phyloP scores from a whole-genome alignment of 495 filamentous ascomycete species.

The Acidomyces sp. region DNA sequence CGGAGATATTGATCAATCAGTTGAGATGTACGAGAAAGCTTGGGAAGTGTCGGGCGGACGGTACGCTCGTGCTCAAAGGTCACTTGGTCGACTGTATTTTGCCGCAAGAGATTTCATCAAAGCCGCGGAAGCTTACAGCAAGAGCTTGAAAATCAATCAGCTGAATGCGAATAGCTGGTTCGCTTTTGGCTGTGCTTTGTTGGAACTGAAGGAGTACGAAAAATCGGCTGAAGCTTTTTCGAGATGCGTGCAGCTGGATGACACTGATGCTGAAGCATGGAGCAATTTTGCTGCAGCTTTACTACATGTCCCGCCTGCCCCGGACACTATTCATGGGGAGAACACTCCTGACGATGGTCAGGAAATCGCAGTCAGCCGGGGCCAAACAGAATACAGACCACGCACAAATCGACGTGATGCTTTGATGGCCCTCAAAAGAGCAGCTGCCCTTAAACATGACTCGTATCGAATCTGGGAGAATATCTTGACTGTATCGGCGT shows the following conservation, averaged over 20 bases:
- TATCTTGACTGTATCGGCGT: constrained; percentile 69
- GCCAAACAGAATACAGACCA: constrained; percentile 29
- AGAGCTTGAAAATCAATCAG: constrained; percentile 63
- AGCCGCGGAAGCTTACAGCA: constrained; percentile 63
- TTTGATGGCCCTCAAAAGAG: constrained; percentile 70
- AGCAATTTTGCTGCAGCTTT: constrained; percentile 84
- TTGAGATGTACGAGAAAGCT: constrained; percentile 63
- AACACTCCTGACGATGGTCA: constrained; percentile 10
- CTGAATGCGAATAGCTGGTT: constrained; percentile 78
- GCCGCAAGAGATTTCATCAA: constrained; percentile 47
- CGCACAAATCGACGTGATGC: constrained; percentile 57
- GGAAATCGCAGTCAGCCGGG: constrained; percentile 21
- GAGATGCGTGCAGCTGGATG: constrained; percentile 65
- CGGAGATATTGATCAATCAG: constrained; percentile 71
- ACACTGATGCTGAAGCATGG: constrained; percentile 83
- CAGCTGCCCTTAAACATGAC: constrained; percentile 63
- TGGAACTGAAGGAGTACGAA: constrained; percentile 61
- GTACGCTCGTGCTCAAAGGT: constrained; percentile 78
- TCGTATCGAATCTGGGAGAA: constrained; percentile 94
- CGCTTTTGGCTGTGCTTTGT: constrained; percentile 71
- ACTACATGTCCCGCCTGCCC: constrained; percentile 26
- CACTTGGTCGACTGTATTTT: constrained; percentile 66
- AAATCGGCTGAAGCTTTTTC: constrained; percentile 80
- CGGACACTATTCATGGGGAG: neutral
- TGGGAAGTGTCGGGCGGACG: constrained; percentile 75